phyloP scores from a whole-genome alignment of 177 flowering plant species.

The Telopea speciosissima region DNA sequence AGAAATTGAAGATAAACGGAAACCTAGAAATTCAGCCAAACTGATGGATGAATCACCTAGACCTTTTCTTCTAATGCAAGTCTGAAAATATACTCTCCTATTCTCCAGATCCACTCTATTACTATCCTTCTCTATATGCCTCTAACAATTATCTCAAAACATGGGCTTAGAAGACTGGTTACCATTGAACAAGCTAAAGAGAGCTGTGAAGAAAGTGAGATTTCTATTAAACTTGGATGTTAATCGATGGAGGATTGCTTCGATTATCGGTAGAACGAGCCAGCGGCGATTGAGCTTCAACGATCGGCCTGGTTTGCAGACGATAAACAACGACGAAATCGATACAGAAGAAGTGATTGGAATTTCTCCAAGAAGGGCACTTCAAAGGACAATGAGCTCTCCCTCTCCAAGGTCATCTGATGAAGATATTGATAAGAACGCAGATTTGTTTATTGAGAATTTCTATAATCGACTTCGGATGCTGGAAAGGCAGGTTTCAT shows the following conservation, averaged over 20 bases:
- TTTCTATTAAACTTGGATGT: conserved; percentile 31
- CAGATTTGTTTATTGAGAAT: conserved; percentile 50
- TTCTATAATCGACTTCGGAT: conserved; percentile 27
- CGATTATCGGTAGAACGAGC: conserved; percentile 26
- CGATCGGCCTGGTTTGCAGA: conserved; percentile 19
- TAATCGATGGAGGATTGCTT: conserved; percentile 31
- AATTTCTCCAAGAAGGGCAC: not conserved
- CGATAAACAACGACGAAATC: conserved; percentile 20
- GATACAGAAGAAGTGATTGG: conserved; percentile 1
- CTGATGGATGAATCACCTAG: too few species aligned
- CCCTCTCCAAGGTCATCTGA: conserved; percentile 15
- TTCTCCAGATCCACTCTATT: too few species aligned
- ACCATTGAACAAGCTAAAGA: conserved; percentile 36
- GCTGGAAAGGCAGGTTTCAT: conserved; percentile 61
- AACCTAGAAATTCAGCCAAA: too few species aligned
- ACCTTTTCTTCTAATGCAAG: too few species aligned
- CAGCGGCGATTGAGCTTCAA: conserved; percentile 36
- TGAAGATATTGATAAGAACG: conserved; percentile 53
- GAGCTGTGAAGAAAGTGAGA: conserved; percentile 46
- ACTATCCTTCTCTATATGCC: too few species aligned
- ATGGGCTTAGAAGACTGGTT: conserved; percentile 29
- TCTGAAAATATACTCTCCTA: too few species aligned
- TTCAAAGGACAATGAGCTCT: conserved; percentile 45
- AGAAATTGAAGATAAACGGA: too few species aligned
- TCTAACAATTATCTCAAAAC: too few species aligned